Conservation (phyloP, 495 filamentous ascomycete genomes). For the Aspergillus sclerotiicarbonarius region DNA sequence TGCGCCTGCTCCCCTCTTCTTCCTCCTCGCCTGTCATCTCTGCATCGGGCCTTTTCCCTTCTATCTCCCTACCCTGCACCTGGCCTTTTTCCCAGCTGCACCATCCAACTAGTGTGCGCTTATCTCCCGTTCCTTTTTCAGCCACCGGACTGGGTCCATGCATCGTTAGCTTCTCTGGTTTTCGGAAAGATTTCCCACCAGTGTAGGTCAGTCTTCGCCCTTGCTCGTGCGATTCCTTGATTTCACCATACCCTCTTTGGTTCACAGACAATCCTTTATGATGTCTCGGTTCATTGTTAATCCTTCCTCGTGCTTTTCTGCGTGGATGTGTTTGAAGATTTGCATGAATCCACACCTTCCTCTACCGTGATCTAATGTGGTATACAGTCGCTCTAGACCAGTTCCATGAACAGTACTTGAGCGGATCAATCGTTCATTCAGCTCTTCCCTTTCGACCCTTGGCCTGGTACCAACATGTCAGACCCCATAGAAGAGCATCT, state of each 20-base stretch:
- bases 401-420: neutral
- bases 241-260: slow-evolving; percentile 2
- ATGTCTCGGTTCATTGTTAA: neutral
- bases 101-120: neutral
- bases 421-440: neutral
- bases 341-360: neutral
- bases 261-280: neutral
- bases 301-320: neutral
- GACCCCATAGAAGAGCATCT: slow-evolving; percentile 49
- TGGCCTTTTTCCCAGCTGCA: neutral
- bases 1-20: neutral
- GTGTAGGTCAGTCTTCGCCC: neutral
- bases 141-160: neutral
- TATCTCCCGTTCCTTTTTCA: slow-evolving; percentile 1
- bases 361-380: neutral
- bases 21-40: slow-evolving; percentile 2
- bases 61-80: slow-evolving; percentile 1
- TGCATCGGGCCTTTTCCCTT: neutral
- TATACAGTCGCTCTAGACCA: neutral
- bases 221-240: slow-evolving; percentile 6
- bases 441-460: slow-evolving; percentile 3
- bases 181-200: slow-evolving; percentile 12
- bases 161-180: neutral
- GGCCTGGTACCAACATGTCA: slow-evolving; percentile 50
- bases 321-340: neutral